These are phyloP conservation scores for Eucalyptus pauciflora DNA, from an alignment of 345 rosid species.

Conservation along the genomic window DNA sequence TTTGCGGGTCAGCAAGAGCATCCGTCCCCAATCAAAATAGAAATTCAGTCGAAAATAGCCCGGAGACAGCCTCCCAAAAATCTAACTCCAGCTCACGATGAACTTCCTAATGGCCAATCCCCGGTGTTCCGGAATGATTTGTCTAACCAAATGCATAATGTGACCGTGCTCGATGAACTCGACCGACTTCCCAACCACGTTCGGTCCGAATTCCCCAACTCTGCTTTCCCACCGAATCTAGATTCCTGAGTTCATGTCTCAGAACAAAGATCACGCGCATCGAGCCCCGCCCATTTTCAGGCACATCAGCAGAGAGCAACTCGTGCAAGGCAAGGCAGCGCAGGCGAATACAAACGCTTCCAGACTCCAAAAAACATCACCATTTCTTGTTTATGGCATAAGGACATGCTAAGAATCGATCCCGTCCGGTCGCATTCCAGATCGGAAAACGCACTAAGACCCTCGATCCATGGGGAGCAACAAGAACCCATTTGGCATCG, in stretches of 20 bases:
- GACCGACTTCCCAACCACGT: neutral
- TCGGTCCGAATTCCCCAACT: neutral
- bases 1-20: neutral
- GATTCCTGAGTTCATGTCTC: neutral
- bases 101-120: neutral
- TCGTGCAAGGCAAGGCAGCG: neutral
- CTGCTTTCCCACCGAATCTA: neutral
- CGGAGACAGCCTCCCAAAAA: neutral
- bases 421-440: neutral
- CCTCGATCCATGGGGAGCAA: neutral
- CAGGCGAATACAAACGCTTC: neutral
- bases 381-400: neutral
- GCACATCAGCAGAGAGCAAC: neutral
- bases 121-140: neutral
- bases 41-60: neutral
- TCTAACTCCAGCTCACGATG: neutral
- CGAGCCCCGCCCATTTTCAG: neutral
- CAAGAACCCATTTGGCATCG: neutral
- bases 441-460: neutral
- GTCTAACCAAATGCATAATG: neutral
- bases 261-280: neutral
- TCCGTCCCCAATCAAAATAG: neutral
- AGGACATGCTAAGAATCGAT: neutral
- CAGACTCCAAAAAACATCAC: neutral
- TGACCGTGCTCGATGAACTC: neutral